phyloP scores from a whole-genome alignment of 2,329 filamentous ascomycete genomes.

The Monosporascus sp. region DNA sequence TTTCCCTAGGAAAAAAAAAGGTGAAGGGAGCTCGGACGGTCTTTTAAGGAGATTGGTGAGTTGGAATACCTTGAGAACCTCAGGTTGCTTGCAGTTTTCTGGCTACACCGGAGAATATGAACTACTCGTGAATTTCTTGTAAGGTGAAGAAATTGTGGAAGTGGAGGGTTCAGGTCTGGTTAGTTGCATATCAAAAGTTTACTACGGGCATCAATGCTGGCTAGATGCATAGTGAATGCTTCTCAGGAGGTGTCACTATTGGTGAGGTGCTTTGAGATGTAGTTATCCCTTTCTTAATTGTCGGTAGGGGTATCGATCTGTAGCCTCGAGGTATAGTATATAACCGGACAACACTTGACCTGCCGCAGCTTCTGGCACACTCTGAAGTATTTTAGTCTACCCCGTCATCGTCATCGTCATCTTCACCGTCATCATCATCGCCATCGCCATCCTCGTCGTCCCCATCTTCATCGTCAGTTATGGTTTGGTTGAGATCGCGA shows the following conservation, averaged over 20 bases:
- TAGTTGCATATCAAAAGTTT: slow-evolving; percentile 13
- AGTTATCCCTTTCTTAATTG: background rate
- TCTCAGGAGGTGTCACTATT: too few relatives aligned
- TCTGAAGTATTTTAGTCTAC: slow-evolving; percentile 21
- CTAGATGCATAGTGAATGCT: background rate
- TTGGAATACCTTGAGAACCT: too few relatives aligned
- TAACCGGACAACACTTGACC: background rate
- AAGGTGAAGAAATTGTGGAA: slow-evolving; percentile 17
- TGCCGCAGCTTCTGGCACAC: background rate
- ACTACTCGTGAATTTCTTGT: slow-evolving; percentile 13
- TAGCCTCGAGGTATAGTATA: background rate
- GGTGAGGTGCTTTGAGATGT: too few relatives aligned
- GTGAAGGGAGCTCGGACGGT: background rate
- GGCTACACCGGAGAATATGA: background rate
- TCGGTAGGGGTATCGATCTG: background rate
- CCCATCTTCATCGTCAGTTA: slow-evolving; percentile 69
- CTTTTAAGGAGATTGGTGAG: too few relatives aligned
- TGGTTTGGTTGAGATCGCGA: slow-evolving; percentile 59
- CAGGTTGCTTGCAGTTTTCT: too few relatives aligned
- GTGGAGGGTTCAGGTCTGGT: slow-evolving; percentile 6
- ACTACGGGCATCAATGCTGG: background rate
- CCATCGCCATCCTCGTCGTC: slow-evolving; percentile 49
- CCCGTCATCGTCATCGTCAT: slow-evolving; percentile 22
- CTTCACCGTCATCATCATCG: slow-evolving; percentile 33
- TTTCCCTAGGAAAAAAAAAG: background rate